Conservation (phyloP, 139 green algal genomes). For the Choricystis sp. region DNA sequence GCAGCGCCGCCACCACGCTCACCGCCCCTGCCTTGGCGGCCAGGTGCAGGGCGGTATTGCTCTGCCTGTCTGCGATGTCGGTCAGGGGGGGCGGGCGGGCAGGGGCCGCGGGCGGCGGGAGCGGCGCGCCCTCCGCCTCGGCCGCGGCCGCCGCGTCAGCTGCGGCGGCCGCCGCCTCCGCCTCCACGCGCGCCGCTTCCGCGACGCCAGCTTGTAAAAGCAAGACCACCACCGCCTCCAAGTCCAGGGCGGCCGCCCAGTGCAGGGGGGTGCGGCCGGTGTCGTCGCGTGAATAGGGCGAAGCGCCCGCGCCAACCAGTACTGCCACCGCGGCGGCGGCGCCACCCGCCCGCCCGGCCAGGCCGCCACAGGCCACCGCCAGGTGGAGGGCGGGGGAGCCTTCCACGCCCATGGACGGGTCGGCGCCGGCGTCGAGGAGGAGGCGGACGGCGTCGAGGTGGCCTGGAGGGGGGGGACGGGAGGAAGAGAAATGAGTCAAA, state of each 20-base stretch:
- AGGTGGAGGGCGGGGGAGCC: slow-evolving; percentile 47
- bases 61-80: slow-evolving; percentile 40
- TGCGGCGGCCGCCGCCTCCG: neutral
- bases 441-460: slow-evolving; percentile 23
- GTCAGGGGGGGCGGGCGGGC: slow-evolving; percentile 2
- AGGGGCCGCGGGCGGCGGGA: neutral
- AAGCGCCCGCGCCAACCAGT: slow-evolving; percentile 29
- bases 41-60: slow-evolving; percentile 46
- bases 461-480: slow-evolving; percentile 13
- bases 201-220: slow-evolving; percentile 18
- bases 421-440: slow-evolving; percentile 34
- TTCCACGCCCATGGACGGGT: slow-evolving; percentile 18
- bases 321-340: slow-evolving; percentile 15
- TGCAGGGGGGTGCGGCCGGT: slow-evolving; percentile 51
- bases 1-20: slow-evolving; percentile 5
- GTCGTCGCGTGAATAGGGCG: slow-evolving; percentile 44
- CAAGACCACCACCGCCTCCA: slow-evolving; percentile 3
- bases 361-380: slow-evolving; percentile 24
- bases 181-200: slow-evolving; percentile 1
- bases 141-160: slow-evolving; percentile 2
- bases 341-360: slow-evolving; percentile 8
- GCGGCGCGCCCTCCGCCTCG: neutral
- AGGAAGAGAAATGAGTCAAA: neutral
- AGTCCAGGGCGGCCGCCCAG: slow-evolving; percentile 46
- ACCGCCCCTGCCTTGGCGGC: slow-evolving; percentile 27